Evolutionary conservation across 306 rosid genomes (phyloP).

Genomic region (Cucurbita moschata): DNA sequence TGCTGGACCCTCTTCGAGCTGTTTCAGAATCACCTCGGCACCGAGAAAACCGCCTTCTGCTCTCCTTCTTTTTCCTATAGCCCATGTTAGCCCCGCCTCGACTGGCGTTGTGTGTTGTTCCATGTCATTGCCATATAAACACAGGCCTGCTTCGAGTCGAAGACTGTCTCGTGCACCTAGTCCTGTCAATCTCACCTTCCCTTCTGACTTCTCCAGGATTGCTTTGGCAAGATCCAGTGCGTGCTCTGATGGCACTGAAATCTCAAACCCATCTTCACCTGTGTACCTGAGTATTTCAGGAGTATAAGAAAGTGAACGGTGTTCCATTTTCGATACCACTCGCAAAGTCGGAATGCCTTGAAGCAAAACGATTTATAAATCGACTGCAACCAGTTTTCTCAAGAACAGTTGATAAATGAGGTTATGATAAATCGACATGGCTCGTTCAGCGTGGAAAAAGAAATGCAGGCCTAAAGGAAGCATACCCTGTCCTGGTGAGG

Average conservation of each 20-base stretch:
- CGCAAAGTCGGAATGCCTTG: neutral
- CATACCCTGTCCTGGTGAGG: constrained; percentile 91
- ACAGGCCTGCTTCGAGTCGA: constrained; percentile 87
- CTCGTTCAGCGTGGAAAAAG: neutral
- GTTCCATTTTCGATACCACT: neutral
- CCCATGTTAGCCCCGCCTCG: constrained; percentile 98
- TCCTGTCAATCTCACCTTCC: constrained; percentile 83
- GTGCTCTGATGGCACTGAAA: constrained; percentile 82
- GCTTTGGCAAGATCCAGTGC: constrained; percentile 88
- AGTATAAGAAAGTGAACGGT: neutral
- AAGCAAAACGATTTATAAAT: neutral
- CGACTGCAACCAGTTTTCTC: neutral
- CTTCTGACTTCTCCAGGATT: constrained; percentile 84
- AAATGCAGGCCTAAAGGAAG: constrained; percentile 3
- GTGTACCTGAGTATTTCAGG: constrained; percentile 58
- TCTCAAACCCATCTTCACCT: constrained; percentile 99
- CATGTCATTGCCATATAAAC: constrained; percentile 88
- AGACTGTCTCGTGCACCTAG: constrained; percentile 95
- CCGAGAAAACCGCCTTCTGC: constrained; percentile 98
- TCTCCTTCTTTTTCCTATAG: constrained; percentile 88
- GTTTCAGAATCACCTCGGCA: constrained; percentile 73
- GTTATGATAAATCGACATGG: neutral
- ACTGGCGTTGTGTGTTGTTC: constrained; percentile 83
- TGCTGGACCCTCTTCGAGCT: constrained; percentile 58
- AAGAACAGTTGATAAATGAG: neutral